These are phyloP conservation scores for Scalesia atractyloides DNA, from an alignment of 129 eudicot species.

Conservation along the genomic window DNA sequence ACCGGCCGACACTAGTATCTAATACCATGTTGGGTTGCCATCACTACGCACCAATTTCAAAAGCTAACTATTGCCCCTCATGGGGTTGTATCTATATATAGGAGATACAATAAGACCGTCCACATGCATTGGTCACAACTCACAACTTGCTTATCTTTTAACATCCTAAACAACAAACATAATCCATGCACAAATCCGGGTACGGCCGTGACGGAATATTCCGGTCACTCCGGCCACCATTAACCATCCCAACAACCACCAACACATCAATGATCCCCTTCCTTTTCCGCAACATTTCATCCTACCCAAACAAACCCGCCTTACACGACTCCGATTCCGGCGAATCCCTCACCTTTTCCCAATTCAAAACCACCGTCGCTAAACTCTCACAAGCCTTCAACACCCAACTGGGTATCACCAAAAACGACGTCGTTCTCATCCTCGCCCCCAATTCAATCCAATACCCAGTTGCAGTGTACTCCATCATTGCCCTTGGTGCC, in stretches of 20 bases:
- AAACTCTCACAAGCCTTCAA: constrained; percentile 49
- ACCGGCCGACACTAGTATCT: too few species aligned
- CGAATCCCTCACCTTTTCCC: constrained; percentile 48
- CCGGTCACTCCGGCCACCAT: constrained; percentile 74
- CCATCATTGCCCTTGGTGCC: constrained; percentile 57
- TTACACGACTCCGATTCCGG: constrained; percentile 58
- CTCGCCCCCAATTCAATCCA: constrained; percentile 71
- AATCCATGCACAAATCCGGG: constrained; percentile 78
- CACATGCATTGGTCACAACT: too few species aligned
- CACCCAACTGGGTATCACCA: constrained; percentile 52
- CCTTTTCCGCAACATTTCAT: constrained; percentile 66
- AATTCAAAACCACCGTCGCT: constrained; percentile 52
- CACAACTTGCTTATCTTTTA: too few species aligned
- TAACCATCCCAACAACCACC: constrained; percentile 45
- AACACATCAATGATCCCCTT: constrained; percentile 62
- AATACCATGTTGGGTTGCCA: too few species aligned
- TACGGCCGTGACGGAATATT: constrained; percentile 78
- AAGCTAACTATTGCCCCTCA: too few species aligned
- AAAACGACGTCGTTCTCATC: constrained; percentile 61
- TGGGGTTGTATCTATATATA: too few species aligned
- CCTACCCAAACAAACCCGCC: constrained; percentile 49
- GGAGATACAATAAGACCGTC: too few species aligned
- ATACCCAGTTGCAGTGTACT: constrained; percentile 58
- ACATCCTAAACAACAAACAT: too few species aligned
- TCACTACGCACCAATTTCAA: too few species aligned